Base-by-base conservation (phyloP, 2,329 filamentous ascomycete species). In the Colletotrichum truncatum region DNA sequence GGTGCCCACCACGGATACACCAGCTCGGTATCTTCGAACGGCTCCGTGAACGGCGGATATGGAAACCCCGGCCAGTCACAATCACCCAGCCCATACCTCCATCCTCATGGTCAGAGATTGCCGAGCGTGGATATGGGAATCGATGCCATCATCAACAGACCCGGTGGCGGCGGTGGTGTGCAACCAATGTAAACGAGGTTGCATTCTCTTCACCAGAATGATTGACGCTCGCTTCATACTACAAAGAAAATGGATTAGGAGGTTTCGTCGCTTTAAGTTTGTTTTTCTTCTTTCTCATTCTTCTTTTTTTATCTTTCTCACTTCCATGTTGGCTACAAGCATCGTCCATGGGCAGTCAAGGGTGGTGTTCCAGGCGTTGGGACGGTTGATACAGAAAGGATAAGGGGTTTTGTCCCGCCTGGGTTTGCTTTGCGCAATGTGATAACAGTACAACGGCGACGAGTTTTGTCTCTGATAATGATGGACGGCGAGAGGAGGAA, bases 101-200 rank as follows among this genome's bases (percentile, higher is more conserved):
- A 71, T 14, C 62, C 68, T 69, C 74, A 80, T 68, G 76, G 78
- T 8, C 80, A 82, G 68, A 76, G 86, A 41, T 77, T 87, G 58
- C 80, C 86, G 6, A 85, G 84, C 67, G 83, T 84, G 51, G 87
- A 89, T 70, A 89, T 89, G 86, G 86, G 85, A 23, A 89, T 90
- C 70, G 84, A 84, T 54, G 79, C 84, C 53, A 84, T 89, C 64
- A 86, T 89, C 69, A 87, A 88, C 74, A 80, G 84, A 23, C 79
- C 82, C 12, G 73, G 75, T 8, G 73, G 75, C 34, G 71, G 73
- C 23, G 70, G 72, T 30, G 64, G 59, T 30, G 66, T 69, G 36
- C 58, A 69, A 11, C 52, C 38, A 25, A 66, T 69, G 64, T 69
- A 30, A 66, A 25, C 28, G 21, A 57, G 65, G 51, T 68, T 32